Conservation (phyloP, 2,329 filamentous ascomycete species). For the Ramichloridium luteum region DNA sequence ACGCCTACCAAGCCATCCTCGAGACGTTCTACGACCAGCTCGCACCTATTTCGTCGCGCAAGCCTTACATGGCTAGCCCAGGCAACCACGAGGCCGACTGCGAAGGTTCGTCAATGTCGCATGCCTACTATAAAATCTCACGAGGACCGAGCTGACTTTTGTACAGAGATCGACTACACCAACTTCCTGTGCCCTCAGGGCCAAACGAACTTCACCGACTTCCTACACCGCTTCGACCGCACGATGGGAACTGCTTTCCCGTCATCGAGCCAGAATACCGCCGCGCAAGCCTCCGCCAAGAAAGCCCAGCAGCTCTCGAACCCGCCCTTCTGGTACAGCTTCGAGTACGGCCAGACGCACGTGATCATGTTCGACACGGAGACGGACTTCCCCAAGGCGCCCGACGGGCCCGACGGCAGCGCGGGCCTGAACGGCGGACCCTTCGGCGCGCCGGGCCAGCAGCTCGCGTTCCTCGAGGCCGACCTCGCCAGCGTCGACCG, state of each 20-base stretch:
- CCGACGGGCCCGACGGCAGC: constrained; percentile 32
- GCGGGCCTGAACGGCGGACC: constrained; percentile 36
- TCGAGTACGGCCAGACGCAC: constrained; percentile 48
- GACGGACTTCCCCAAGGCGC: constrained; percentile 43
- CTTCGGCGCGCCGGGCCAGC: constrained; percentile 38
- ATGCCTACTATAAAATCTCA: too few species aligned
- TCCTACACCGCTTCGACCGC: constrained; percentile 42
- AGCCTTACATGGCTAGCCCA: constrained; percentile 45
- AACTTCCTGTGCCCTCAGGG: constrained; percentile 36
- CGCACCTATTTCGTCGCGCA: constrained; percentile 41
- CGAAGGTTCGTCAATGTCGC: too few species aligned
- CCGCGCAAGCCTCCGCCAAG: constrained; percentile 34
- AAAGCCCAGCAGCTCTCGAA: constrained; percentile 35
- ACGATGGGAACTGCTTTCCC: constrained; percentile 42
- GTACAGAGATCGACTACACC: constrained; percentile 31
- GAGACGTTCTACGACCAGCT: constrained; percentile 47
- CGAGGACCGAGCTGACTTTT: too few species aligned
- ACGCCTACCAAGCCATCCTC: constrained; percentile 45
- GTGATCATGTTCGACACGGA: constrained; percentile 45
- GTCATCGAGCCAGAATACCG: constrained; percentile 34
- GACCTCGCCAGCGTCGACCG: constrained; percentile 47
- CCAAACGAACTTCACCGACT: constrained; percentile 50
- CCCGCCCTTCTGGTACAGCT: constrained; percentile 49
- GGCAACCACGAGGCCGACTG: constrained; percentile 51
- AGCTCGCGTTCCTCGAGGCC: constrained; percentile 42